A percentile compares a stretch with the other conserved stretches of the same genome.
These are phyloP conservation scores for Fusarium sterilihyphosum DNA, from an alignment of 2,329 filamentous ascomycete genomes.

Conservation along the genomic window DNA sequence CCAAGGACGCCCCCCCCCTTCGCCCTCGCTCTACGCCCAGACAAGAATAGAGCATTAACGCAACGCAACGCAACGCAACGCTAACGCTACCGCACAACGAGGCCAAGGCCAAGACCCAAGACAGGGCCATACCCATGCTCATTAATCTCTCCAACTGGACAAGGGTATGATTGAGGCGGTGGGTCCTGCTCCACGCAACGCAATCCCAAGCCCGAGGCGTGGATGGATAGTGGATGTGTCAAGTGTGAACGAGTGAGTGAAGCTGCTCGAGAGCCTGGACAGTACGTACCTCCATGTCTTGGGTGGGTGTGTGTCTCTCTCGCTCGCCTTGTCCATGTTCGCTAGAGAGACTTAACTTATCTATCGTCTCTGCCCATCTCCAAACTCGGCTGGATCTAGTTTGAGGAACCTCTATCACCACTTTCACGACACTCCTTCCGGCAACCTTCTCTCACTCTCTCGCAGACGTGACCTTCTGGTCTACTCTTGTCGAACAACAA, in stretches of 20 bases:
- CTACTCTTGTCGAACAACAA: conserved; percentile 36
- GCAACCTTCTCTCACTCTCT: conserved; percentile 36
- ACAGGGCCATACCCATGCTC: conserved; percentile 46
- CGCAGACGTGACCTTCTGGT: conserved; percentile 43
- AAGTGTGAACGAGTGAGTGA: not conserved
- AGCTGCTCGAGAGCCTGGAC: not conserved
- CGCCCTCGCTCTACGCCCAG: conserved; percentile 32
- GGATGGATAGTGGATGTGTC: conserved; percentile 1
- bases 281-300: conserved; percentile 37
- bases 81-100: conserved; percentile 42
- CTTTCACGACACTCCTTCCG: conserved; percentile 54
- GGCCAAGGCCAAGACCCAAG: conserved; percentile 46
- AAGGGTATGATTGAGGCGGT: conserved; percentile 43
- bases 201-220: conserved; percentile 49
- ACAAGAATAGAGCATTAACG: conserved; percentile 56
- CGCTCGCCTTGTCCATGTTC: conserved; percentile 40
- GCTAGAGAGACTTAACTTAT: conserved; percentile 38
- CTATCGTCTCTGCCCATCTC: conserved; percentile 39
- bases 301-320: conserved; percentile 24
- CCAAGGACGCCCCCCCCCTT: conserved; percentile 47
- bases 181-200: conserved; percentile 51
- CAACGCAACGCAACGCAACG: conserved; percentile 28
- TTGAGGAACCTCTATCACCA: conserved; percentile 42
- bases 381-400: conserved; percentile 31
- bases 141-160: conserved; percentile 48